These are phyloP conservation scores for Penicillium griseofulvum DNA, from an alignment of 2,329 filamentous ascomycete species.

Conservation along the genomic window DNA sequence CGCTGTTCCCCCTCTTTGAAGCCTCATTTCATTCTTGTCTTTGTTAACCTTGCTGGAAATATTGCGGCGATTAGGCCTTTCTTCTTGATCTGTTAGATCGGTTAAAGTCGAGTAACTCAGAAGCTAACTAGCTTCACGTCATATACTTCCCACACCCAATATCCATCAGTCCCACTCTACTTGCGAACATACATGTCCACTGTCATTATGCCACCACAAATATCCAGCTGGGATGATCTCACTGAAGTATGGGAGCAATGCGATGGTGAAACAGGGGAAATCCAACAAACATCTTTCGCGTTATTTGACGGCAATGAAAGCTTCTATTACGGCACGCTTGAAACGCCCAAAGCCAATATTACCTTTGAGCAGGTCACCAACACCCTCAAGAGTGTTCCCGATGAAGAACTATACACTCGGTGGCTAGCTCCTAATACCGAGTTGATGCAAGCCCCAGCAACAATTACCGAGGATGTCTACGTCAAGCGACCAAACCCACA, in stretches of 20 bases:
- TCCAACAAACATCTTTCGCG: neutral
- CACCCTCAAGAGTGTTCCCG: neutral
- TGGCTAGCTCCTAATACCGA: neutral
- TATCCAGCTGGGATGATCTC: neutral
- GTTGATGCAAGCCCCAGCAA: neutral
- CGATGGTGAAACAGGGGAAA: neutral
- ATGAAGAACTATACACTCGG: neutral
- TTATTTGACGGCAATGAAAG: neutral
- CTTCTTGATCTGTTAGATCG: neutral
- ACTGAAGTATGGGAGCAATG: neutral
- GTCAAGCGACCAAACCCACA: neutral
- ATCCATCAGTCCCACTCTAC: neutral
- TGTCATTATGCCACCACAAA: neutral
- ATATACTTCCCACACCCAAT: neutral
- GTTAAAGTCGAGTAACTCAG: too few species aligned
- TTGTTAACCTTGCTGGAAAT: neutral
- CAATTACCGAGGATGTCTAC: neutral
- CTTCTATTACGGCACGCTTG: neutral
- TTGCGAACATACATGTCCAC: neutral
- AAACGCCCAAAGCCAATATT: neutral
- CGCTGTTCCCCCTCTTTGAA: neutral
- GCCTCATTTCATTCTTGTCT: neutral
- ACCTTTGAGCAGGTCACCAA: neutral
- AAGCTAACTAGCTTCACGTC: neutral
- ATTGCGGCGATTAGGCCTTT: neutral